phyloP scores from a whole-genome alignment of 352 stramenopile species.

The Elongisporangium prolatum region DNA sequence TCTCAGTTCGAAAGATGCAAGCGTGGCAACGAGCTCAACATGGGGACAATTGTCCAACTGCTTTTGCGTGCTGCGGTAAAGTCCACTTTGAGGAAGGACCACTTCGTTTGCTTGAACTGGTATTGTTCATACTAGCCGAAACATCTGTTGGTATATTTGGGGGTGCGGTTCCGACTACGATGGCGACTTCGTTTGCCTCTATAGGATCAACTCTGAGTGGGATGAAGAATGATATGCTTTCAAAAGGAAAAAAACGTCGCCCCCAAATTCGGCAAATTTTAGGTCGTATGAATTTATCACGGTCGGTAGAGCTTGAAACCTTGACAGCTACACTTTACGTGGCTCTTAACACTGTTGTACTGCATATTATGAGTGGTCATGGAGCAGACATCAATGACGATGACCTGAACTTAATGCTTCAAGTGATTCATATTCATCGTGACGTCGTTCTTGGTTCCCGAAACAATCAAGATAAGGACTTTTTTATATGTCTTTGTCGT shows the following conservation, averaged over 20 bases:
- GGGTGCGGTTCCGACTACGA: neutral
- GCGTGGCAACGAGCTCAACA: conserved; percentile 65
- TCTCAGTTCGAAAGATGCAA: conserved; percentile 57
- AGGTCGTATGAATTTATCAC: conserved; percentile 39
- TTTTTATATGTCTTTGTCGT: conserved; percentile 60
- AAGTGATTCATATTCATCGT: conserved; percentile 51
- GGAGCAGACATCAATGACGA: conserved; percentile 40
- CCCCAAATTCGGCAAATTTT: conserved; percentile 39
- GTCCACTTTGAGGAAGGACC: conserved; percentile 54
- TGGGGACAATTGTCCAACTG: conserved; percentile 43
- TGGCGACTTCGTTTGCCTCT: neutral
- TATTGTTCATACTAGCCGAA: conserved; percentile 54
- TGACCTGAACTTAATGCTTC: conserved; percentile 45
- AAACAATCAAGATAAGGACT: conserved; percentile 52
- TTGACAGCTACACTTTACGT: conserved; percentile 46
- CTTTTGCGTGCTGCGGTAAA: conserved; percentile 42
- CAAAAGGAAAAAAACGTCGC: conserved; percentile 45
- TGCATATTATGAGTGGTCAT: conserved; percentile 57
- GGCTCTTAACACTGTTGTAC: conserved; percentile 50
- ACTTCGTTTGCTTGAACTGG: conserved; percentile 45
- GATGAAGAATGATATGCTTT: conserved; percentile 49
- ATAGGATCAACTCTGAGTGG: conserved; percentile 17
- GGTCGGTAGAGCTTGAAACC: conserved; percentile 46
- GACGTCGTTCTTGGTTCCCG: conserved; percentile 50
- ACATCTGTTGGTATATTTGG: conserved; percentile 28